phyloP scores from a whole-genome alignment of 805 yeast species.

The Nakazawaea pomicola region DNA sequence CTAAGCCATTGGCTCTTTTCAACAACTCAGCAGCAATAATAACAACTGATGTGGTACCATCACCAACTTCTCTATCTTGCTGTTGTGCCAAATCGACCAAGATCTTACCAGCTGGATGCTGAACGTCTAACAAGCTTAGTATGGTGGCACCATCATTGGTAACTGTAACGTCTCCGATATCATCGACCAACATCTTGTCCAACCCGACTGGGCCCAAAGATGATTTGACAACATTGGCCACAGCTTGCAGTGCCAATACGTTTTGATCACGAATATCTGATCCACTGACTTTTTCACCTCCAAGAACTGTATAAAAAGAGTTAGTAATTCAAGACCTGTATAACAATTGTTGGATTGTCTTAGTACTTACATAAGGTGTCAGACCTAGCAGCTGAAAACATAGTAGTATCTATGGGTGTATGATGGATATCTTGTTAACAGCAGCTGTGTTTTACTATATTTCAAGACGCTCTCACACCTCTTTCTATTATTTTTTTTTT shows the following conservation, averaged over 20 bases:
- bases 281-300: slow-evolving; percentile 94
- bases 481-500: slow-evolving; percentile 1
- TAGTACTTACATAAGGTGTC: slow-evolving; percentile 80
- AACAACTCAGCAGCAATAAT: slow-evolving; percentile 91
- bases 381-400: slow-evolving; percentile 79
- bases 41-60: slow-evolving; percentile 96
- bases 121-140: slow-evolving; percentile 83
- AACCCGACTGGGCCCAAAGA: slow-evolving; percentile 97
- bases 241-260: slow-evolving; percentile 87
- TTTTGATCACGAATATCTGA: slow-evolving; percentile 96
- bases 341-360: too few species aligned
- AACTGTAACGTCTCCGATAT: slow-evolving; percentile 97
- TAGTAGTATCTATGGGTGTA: slow-evolving; percentile 10
- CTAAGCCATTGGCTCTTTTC: slow-evolving; percentile 90
- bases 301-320: slow-evolving; percentile 48
- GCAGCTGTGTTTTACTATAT: too few species aligned
- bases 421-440: too few species aligned
- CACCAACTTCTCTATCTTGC: slow-evolving; percentile 98
- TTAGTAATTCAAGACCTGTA: slow-evolving; percentile 12
- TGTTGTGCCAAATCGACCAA: slow-evolving; percentile 96
- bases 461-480: slow-evolving; percentile 1
- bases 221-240: slow-evolving; percentile 81
- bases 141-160: slow-evolving; percentile 99
- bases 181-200: slow-evolving; percentile 98
- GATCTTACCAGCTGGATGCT: slow-evolving; percentile 98